Evolutionary conservation across 163 green algal genomes (phyloP), one percentile per base, ranked within the genome.

Genomic region (Scenedesmus sp.): DNA sequence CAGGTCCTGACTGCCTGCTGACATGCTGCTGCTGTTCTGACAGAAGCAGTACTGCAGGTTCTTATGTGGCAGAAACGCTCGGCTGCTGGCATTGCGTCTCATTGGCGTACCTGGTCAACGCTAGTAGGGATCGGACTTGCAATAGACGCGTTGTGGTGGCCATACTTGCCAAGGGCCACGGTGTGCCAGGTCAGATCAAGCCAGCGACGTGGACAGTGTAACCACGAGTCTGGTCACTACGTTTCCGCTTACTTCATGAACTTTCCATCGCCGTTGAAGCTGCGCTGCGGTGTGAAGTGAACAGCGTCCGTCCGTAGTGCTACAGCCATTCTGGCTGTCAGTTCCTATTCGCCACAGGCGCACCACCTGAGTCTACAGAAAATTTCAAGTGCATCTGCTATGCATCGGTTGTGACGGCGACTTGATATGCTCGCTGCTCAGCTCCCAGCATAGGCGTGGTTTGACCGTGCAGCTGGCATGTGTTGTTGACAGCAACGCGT

Each of bases 111-210:
- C 77, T 84, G 34, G 77, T 34, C 3, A 79, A 18, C 12, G 70
- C 4, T 15, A 79, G 3, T 52, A 79, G 70, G 5, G 70, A 79
- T 52, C 70, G 70, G 23, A 79, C 70, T 79, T 79, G 70, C 70
- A 79, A 79, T 13, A 79, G 20, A 23, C 70, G 70, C 1, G 23
- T 79, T 79, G 70, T 52, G 23, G 23, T 79, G 70, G 70, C 70
- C 70, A 79, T 79, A 5, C 1, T 23, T 52, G 23, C 23, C 70
- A 79, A 76, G 46, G 70, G 20, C 70, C 46, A 79, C 70, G 4
- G 70, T 79, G 70, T 79, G 70, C 70, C 70, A 79, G 23, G 70
- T 79, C 70, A 79, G 70, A 79, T 79, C 70, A 52, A 79, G 23
- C 5, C 13, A 52, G 23, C 5, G 70, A 6, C 0, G 23, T 46